Evolutionary conservation across 805 yeast genomes (phyloP).

Genomic region (Candida sphagnicola): DNA sequence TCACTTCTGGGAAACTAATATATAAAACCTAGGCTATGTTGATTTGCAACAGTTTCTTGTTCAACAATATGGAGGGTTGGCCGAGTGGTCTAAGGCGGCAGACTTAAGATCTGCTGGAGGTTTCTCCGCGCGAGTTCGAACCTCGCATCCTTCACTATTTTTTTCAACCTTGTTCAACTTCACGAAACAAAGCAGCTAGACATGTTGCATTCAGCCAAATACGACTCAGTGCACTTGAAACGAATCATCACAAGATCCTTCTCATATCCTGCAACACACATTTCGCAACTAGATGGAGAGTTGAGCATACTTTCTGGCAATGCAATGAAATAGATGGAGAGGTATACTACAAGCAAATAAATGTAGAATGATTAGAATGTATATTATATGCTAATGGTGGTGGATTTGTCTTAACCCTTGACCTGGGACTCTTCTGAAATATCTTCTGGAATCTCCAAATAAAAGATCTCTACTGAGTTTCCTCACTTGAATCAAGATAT

Average conservation of each 20-base stretch:
- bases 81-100: slow-evolving; percentile 53
- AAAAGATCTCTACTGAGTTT: slow-evolving; percentile 33
- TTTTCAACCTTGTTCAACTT: slow-evolving; percentile 14
- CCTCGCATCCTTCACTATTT: slow-evolving; percentile 47
- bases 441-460: slow-evolving; percentile 25
- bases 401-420: slow-evolving; percentile 25
- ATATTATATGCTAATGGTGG: slow-evolving; percentile 1
- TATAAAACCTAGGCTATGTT: too few species aligned
- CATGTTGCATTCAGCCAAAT: too few species aligned
- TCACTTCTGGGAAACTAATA: too few species aligned
- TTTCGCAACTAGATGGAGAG: too few species aligned
- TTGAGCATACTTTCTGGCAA: too few species aligned
- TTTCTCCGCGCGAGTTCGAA: slow-evolving; percentile 52
- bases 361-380: too few species aligned
- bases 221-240: too few species aligned
- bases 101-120: slow-evolving; percentile 49
- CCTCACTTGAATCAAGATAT: slow-evolving; percentile 37
- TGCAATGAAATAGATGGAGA: too few species aligned
- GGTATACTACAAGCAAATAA: too few species aligned
- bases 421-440: slow-evolving; percentile 35
- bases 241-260: too few species aligned
- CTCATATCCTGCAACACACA: too few species aligned
- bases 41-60: neutral
- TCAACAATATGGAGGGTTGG: slow-evolving; percentile 38
- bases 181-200: too few species aligned